Base-by-base conservation (phyloP, 2,329 filamentous ascomycete genomes). In the Karstenula rhodostoma region DNA sequence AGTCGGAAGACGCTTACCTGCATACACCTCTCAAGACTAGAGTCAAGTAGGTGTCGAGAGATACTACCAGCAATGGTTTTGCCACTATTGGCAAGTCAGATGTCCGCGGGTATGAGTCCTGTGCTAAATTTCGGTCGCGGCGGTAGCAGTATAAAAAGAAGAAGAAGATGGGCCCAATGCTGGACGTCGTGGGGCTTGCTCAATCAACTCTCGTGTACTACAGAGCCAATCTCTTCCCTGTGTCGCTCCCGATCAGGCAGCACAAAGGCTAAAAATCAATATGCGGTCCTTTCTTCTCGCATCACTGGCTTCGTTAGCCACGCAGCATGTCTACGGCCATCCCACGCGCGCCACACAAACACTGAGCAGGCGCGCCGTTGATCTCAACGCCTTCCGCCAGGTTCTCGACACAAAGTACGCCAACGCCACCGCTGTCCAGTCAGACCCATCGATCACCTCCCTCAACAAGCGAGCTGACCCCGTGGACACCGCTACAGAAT, bases 331-430 rank as follows among this genome's bases (percentile, higher is more conserved):
- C 51, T 58, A 67, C 60, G 69, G 67, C 47, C 72, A 73, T 51
- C 69, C 72, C 19, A 60, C 64, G 19, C 51, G 48, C 32, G 56
- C 43, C 40, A 60, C 61, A 12, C 61, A 59, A 23, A 62, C 59
- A 40, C 62, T 73, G 46, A 62, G 59, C 32, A 64, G 56, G 25
- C 63, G 70, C 56, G 67, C 70, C 10, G 60, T 77, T 23, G 71
- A 78, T 52, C 61, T 78, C 13, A 71, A 74, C 51, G 64, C 70
- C 17, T 76, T 74, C 60, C 73, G 74, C 54, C 59, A 73, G 52
- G 68, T 72, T 40, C 58, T 72, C 12, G 59, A 67, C 50, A 63
- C 71, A 17, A 61, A 64, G 12, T 72, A 72, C 55, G 58, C 46
- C 25, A 62, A 71, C 56, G 63, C 65, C 9, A 69, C 60, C 1